Evolutionary conservation across 345 rosid species (phyloP), one percentile per base, ranked within the genome.

Genomic region (Camelina laxa): DNA sequence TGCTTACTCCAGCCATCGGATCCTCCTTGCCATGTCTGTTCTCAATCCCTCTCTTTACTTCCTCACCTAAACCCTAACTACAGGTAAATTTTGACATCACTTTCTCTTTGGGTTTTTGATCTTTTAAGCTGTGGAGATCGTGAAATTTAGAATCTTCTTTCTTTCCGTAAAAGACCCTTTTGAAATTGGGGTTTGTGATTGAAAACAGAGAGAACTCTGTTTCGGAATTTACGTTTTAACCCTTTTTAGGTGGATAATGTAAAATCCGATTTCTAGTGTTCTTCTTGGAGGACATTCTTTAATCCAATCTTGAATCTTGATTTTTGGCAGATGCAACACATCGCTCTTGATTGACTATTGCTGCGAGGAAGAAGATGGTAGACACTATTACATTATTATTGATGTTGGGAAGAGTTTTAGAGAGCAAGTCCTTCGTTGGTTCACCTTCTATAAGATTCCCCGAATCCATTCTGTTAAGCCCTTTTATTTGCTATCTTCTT

Each of bases 391-490:
- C 81, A 84, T 89, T 66, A 58, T 85, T 72, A 95, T 95, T 48
- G 99, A 95, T 77, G 98, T 89, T 50, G 99, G 99, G 62, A 95
- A 95, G 85, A 92, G 89, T 53, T 95, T 95, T 61, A 84, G 97
- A 80, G 99, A 95, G 78, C 98, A 92, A 86, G 91, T 92, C 17
- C 92, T 95, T 73, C 86, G 98, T 35, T 95, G 99, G 99, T 95
- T 95, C 80, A 89, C 98, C 20, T 71, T 76, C 79, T 85, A 95
- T 69, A 89, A 87, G 84, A 89, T 92, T 63, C 94, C 98, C 2
- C 85, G 61, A 55, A 79, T 95, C 0, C 91, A 95, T 85, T 89
- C 97, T 0, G 99, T 95, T 72, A 90, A 92, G 86, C 36, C 51
- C 41, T 17, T 48, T 47, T 20, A 1, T 59, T 50, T 20, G 12